Conservation (phyloP, 1,284 basidiomycete genomes). For the Ceratobasidium sp. region DNA sequence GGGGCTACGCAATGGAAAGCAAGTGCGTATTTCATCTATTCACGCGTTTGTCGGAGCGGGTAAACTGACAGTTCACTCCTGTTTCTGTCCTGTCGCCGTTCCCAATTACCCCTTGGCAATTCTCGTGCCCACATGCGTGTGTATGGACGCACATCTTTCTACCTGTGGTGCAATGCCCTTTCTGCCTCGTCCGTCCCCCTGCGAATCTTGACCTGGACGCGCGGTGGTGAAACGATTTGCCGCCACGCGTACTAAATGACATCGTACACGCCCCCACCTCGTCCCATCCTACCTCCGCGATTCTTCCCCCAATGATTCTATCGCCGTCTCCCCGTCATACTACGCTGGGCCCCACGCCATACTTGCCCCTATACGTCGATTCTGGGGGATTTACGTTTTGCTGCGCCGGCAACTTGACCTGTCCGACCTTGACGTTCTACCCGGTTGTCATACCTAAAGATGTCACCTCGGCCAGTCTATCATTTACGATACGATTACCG, state of each 20-base stretch:
- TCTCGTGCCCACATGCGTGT: not conserved
- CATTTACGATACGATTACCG: conserved; percentile 48
- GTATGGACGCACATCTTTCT: not conserved
- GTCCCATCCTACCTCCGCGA: not conserved
- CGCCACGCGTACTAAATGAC: conserved; percentile 8
- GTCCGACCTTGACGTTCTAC: not conserved
- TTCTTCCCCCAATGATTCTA: conserved; percentile 1
- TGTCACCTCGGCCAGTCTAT: conserved; percentile 50
- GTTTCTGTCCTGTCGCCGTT: not conserved
- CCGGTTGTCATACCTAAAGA: conserved; percentile 6
- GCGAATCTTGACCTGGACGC: conserved; percentile 8
- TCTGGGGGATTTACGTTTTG: conserved; percentile 19
- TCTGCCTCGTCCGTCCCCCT: not conserved
- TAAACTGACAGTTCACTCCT: conserved; percentile 1
- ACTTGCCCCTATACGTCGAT: not conserved
- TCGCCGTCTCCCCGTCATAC: not conserved
- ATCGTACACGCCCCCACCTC: conserved; percentile 8
- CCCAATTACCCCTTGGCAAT: conserved; percentile 4
- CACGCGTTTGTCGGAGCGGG: conserved; percentile 9
- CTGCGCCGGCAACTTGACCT: not conserved
- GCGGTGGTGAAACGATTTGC: conserved; percentile 33
- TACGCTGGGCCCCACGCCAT: conserved; percentile 3
- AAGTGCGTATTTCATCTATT: conserved; percentile 43
- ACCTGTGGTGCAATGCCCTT: not conserved
- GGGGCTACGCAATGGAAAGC: conserved; percentile 60